Evolutionary conservation across 371 early-diverging fungal species (phyloP).

Genomic region (Haplosporangium sp.): DNA sequence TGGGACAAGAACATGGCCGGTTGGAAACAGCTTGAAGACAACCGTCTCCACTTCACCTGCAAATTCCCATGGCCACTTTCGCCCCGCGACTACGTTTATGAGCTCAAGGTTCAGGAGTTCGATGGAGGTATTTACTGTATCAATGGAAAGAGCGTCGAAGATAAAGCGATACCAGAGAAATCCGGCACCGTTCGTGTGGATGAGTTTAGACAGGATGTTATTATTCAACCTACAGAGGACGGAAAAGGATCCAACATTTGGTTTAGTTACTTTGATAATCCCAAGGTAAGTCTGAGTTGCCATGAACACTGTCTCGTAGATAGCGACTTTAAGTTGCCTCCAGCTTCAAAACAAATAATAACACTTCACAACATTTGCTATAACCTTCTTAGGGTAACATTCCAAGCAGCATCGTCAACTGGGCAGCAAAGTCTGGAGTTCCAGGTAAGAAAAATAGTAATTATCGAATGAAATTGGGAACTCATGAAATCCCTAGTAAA

Average conservation of each 20-base stretch:
- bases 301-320: too few species aligned
- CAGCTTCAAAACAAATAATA: neutral
- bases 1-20: constrained; percentile 63
- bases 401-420: constrained; percentile 62
- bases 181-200: constrained; percentile 61
- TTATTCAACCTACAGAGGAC: constrained; percentile 55
- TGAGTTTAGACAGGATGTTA: constrained; percentile 61
- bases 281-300: constrained; percentile 54
- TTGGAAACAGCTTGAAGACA: constrained; percentile 43
- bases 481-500: too few species aligned
- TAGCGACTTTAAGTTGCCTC: too few species aligned
- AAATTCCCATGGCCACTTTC: constrained; percentile 65
- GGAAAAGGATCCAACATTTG: constrained; percentile 59
- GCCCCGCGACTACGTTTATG: constrained; percentile 64
- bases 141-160: constrained; percentile 61
- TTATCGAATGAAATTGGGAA: too few species aligned
- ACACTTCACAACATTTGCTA: neutral
- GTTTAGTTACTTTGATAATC: constrained; percentile 66
- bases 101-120: constrained; percentile 51
- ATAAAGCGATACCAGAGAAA: constrained; percentile 49
- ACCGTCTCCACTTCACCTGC: constrained; percentile 38
- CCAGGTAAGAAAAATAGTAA: constrained; percentile 38
- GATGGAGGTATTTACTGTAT: constrained; percentile 53
- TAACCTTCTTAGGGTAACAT: constrained; percentile 57
- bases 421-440: constrained; percentile 65